Conservation (phyloP, 176 grass and related monocot species). For the Ananas comosus region DNA sequence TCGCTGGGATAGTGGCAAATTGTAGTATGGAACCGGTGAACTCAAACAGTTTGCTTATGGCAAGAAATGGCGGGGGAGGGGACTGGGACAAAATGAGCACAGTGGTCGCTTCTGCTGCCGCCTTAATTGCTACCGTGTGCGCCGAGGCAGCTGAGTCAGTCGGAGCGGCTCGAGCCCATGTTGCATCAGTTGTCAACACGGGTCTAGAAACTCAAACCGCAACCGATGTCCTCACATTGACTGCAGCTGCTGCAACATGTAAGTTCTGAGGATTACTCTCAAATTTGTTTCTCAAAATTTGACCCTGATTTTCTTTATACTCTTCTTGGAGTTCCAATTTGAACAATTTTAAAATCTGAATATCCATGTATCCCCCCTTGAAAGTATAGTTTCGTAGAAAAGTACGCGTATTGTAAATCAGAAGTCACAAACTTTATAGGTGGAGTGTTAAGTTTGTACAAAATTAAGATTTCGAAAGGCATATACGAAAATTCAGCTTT, state of each 20-base stretch:
- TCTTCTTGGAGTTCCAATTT: too few species aligned
- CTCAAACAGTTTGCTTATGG: background rate
- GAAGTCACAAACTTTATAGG: too few species aligned
- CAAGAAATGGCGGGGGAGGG: background rate
- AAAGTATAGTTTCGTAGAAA: too few species aligned
- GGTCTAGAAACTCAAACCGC: conserved; percentile 50
- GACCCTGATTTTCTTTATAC: too few species aligned
- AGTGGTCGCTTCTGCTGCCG: conserved; percentile 52
- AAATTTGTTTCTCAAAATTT: background rate
- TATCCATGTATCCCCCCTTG: too few species aligned
- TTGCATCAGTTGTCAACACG: conserved; percentile 45
- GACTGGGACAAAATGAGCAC: conserved; percentile 22
- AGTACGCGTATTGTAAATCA: too few species aligned
- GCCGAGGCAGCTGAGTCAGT: conserved; percentile 64
- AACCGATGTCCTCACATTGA: conserved; percentile 49
- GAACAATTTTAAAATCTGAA: too few species aligned
- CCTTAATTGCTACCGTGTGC: conserved; percentile 83
- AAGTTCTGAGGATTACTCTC: background rate
- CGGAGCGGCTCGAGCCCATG: conserved; percentile 32
- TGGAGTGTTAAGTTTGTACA: too few species aligned
- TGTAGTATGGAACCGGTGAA: conserved; percentile 25
- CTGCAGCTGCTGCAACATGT: conserved; percentile 78
- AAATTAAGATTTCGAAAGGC: too few species aligned
- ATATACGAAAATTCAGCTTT: too few species aligned
- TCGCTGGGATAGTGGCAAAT: conserved; percentile 46